Evolutionary conservation across 768 basidiomycete genomes (phyloP), one percentile per base, ranked within the genome.

Genomic region (Kwoniella bestiolae): DNA sequence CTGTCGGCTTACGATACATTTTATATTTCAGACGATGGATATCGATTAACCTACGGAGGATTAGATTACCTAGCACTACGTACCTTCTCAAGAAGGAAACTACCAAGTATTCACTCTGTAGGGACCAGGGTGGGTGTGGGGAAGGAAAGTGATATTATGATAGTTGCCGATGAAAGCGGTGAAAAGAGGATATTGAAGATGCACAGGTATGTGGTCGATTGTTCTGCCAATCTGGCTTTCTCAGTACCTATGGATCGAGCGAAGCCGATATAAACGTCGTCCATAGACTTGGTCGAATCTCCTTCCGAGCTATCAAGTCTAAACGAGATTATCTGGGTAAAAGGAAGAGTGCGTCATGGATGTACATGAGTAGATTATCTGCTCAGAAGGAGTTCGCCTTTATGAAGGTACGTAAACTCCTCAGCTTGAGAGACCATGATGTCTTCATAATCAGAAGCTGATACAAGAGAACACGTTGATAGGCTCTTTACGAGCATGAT

Each of bases 341-440:
- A 81, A 87, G 96, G 45, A 93, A 93, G 81, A 91, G 90, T 18
- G 95, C 96, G 0, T 92, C 92, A 18, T 99, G 96, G 96, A 96
- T 98, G 94, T 98, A 97, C 82, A 92, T 99, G 91, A 94, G 92
- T 23, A 87, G 96, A 23, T 82, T 99, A 50, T 90, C 94, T 18
- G 96, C 96, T 8, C 90, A 95, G 83, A 98, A 97, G 78, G 96
- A 99, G 79, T 99, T 89, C 87, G 92, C 92, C 1, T 99, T 98
- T 81, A 95, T 99, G 92, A 97, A 96, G 85, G 95, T 92, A 60
- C 46, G 83, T 59, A 29, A 5, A 38, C 46, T 29, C 25, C 21
- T 32, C 38, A 16, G 26, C 23, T 18, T 51, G 5, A n/a, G n/a
- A n/a, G 26, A 28, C 49, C 3, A 28, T 8, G 47, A 47, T 26